phyloP scores from a whole-genome alignment of 1,139 yeast genomes.

The Blastobotrys ciferrii region DNA sequence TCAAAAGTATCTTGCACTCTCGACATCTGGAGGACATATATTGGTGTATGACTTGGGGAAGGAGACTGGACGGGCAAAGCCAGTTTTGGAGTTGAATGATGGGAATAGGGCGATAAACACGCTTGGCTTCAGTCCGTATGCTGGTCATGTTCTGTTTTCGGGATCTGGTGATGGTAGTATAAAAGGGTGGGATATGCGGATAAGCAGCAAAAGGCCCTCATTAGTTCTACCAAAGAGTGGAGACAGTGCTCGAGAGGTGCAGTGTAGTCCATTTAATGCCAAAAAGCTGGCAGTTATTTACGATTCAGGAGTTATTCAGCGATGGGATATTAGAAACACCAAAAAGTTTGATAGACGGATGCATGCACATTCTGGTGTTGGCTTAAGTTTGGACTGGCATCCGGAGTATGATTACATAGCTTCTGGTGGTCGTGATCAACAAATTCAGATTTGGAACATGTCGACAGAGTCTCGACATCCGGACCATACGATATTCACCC shows the following conservation, averaged over 20 bases:
- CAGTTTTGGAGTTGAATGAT: conserved; percentile 48
- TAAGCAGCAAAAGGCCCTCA: conserved; percentile 47
- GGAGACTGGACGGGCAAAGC: conserved; percentile 39
- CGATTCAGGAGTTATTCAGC: conserved; percentile 84
- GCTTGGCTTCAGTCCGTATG: conserved; percentile 62
- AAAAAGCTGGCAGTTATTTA: conserved; percentile 67
- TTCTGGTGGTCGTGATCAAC: conserved; percentile 92
- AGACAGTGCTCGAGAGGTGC: conserved; percentile 43
- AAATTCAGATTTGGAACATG: conserved; percentile 77
- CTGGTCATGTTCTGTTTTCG: conserved; percentile 61
- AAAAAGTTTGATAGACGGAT: conserved; percentile 57
- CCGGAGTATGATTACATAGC: conserved; percentile 77
- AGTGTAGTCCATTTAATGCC: conserved; percentile 42
- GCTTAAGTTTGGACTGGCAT: conserved; percentile 84
- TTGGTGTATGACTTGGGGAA: conserved; percentile 45
- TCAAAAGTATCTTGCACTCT: conserved; percentile 30
- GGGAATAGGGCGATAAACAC: conserved; percentile 83
- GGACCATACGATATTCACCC: conserved; percentile 67
- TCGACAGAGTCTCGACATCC: conserved; percentile 51
- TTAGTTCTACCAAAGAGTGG: conserved; percentile 48
- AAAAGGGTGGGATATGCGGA: conserved; percentile 82
- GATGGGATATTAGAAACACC: conserved; percentile 72
- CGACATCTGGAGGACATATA: conserved; percentile 38
- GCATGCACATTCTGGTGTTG: conserved; percentile 92
- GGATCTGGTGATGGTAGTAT: conserved; percentile 93